These are phyloP conservation scores for Yamadazyma siamensis DNA, from an alignment of 1,139 yeast species.

Conservation along the genomic window DNA sequence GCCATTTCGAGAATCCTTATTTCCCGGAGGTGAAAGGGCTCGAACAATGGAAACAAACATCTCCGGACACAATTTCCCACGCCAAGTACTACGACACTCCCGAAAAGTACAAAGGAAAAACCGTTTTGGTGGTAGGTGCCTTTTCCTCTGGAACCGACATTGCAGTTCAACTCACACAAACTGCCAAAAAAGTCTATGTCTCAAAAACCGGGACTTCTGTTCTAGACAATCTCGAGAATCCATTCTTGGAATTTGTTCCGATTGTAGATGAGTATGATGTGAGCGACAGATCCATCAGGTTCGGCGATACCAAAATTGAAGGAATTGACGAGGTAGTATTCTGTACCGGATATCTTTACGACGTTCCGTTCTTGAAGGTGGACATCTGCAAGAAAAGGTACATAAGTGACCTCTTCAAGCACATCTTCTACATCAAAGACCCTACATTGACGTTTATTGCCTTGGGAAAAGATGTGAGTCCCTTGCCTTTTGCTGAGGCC, in stretches of 20 bases:
- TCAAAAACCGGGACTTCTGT: constrained; percentile 35
- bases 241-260: constrained; percentile 20
- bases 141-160: constrained; percentile 48
- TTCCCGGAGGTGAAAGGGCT: constrained; percentile 44
- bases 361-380: constrained; percentile 34
- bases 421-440: constrained; percentile 43
- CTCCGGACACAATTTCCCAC: constrained; percentile 36
- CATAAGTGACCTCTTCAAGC: constrained; percentile 31
- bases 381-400: constrained; percentile 18
- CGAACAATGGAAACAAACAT: constrained; percentile 29
- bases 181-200: constrained; percentile 14
- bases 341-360: constrained; percentile 49
- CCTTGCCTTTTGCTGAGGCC: constrained; percentile 47
- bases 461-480: constrained; percentile 38
- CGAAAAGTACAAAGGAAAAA: constrained; percentile 26
- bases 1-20: constrained; percentile 45
- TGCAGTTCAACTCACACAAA: constrained; percentile 32
- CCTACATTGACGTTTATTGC: constrained; percentile 40
- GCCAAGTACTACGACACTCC: constrained; percentile 41
- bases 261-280: constrained; percentile 28
- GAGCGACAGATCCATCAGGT: constrained; percentile 21
- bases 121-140: constrained; percentile 41
- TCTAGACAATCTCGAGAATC: constrained; percentile 26
- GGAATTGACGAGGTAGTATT: constrained; percentile 39
- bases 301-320: constrained; percentile 22